Evolutionary conservation across 495 filamentous ascomycete species (phyloP), one percentile per base, ranked within the genome.

Genomic region (Aspergillus incahuasiensis): DNA sequence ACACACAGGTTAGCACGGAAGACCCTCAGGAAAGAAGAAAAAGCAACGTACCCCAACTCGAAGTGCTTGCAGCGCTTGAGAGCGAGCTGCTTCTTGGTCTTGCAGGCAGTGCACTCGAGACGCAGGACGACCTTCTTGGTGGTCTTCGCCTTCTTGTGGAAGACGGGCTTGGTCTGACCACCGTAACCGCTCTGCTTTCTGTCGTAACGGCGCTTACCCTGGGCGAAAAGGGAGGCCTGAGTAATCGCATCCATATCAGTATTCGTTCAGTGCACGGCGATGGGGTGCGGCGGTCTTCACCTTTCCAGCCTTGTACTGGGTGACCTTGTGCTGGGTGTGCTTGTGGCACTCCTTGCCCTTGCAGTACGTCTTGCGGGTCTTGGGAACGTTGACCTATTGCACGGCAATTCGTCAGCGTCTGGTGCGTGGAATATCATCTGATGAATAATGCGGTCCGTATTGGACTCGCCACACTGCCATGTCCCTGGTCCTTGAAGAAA

Each of bases 71-170:
- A 96, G 70, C 92, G 90, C 86, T 97, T 97, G 73, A 98, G 81
- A 67, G 92, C 82, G 65, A 97, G 80, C 81, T 97, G 95, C 74
- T 91, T 90, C 89, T 97, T 99, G 67, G 90, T 86, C 87, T 98
- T 97, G 89, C 94, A 98, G 42, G 70, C 62, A 64, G 89, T 92
- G 81, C 95, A 98, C 78, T 99, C 94, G 70, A 99, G 80, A 77
- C 95, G 83, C 67, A 99, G 80, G 73, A 99, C 95, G 65, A 99
- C 86, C 88, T 99, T 99, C 87, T 97, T 99, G 68, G 95, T 99
- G 62, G 95, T 97, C 87, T 99, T 99, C 60, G 95, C 95, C 84
- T 97, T 97, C 86, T 97, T 97, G 88, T 97, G 92, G 87, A 99
- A 96, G 68, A 96, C 90, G 63, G 91, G 91, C 81, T 98, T 98